Percentiles rank a stretch among this genome's conserved stretches.
Evolutionary conservation across 495 filamentous ascomycete species (phyloP).

Genomic region (Pseudomonodictys pantanalensis): DNA sequence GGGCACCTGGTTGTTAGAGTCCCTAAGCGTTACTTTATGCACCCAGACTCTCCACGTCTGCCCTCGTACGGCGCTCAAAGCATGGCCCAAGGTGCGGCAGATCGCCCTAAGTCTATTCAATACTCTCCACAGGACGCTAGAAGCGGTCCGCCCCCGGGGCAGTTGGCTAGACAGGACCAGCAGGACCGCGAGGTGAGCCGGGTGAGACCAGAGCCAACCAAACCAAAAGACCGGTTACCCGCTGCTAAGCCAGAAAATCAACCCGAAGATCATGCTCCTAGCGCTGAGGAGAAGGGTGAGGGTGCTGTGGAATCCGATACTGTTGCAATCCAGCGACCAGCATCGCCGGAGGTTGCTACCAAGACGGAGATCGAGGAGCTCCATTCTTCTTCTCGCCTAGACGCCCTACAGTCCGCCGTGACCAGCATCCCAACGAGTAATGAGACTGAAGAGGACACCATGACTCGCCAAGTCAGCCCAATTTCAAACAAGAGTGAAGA

Average conservation of each 20-base stretch:
- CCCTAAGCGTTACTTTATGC: background rate
- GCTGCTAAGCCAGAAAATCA: background rate
- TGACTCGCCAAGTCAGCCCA: too few species aligned
- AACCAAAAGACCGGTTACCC: slow-evolving; percentile 9
- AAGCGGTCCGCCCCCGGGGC: slow-evolving; percentile 11
- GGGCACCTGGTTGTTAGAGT: background rate
- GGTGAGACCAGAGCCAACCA: slow-evolving; percentile 14
- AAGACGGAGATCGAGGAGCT: too few species aligned
- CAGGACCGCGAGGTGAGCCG: background rate
- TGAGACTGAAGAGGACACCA: too few species aligned
- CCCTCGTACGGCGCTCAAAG: background rate
- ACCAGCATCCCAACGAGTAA: too few species aligned
- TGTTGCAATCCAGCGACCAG: too few species aligned
- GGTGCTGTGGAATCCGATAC: background rate
- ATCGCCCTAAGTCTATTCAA: background rate
- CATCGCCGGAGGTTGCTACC: too few species aligned
- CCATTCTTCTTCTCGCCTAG: too few species aligned
- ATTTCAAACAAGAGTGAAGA: too few species aligned
- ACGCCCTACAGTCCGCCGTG: too few species aligned
- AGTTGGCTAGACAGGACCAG: background rate
- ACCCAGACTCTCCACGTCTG: background rate
- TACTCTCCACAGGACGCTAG: slow-evolving; percentile 32
- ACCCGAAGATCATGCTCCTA: background rate
- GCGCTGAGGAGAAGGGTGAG: background rate
- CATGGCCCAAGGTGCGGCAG: background rate